These are phyloP conservation scores for Ceratocystis cubensis DNA, from an alignment of 2,329 filamentous ascomycete genomes.

Conservation along the genomic window DNA sequence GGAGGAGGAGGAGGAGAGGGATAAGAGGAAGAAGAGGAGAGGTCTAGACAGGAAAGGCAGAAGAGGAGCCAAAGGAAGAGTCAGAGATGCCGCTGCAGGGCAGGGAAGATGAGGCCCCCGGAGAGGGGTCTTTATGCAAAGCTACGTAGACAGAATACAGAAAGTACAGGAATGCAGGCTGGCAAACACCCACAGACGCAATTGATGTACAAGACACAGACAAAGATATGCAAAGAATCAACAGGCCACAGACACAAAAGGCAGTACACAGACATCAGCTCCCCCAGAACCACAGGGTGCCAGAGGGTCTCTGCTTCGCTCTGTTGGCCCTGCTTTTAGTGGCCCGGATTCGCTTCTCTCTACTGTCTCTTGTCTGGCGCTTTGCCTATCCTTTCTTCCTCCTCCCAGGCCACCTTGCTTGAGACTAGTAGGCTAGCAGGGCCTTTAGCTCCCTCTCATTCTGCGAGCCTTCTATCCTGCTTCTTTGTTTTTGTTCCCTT, in stretches of 20 bases:
- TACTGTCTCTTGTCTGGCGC: neutral
- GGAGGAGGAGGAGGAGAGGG: neutral
- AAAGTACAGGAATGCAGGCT: neutral
- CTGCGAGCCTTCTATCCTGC: neutral
- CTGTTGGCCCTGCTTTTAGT: neutral
- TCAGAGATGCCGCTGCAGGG: neutral
- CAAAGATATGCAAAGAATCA: slow-evolving; percentile 8
- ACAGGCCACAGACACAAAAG: neutral
- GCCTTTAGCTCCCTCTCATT: no score
- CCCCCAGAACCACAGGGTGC: slow-evolving; percentile 5
- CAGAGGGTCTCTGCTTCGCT: neutral
- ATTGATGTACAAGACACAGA: slow-evolving; percentile 6
- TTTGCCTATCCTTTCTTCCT: neutral
- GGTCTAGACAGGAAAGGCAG: neutral
- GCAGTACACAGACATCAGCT: slow-evolving; percentile 3
- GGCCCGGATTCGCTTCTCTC: neutral
- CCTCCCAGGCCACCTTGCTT: neutral
- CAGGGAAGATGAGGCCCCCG: neutral
- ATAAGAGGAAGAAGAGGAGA: neutral
- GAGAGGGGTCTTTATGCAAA: neutral
- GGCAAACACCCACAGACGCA: neutral
- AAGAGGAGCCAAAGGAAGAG: neutral
- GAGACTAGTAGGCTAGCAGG: no score
- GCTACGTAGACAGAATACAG: neutral
- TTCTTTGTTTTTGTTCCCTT: neutral